Percentiles rank a stretch among this genome's conserved stretches.
These are phyloP conservation scores for Mycena latifolia DNA, from an alignment of 768 basidiomycete species.

Conservation along the genomic window DNA sequence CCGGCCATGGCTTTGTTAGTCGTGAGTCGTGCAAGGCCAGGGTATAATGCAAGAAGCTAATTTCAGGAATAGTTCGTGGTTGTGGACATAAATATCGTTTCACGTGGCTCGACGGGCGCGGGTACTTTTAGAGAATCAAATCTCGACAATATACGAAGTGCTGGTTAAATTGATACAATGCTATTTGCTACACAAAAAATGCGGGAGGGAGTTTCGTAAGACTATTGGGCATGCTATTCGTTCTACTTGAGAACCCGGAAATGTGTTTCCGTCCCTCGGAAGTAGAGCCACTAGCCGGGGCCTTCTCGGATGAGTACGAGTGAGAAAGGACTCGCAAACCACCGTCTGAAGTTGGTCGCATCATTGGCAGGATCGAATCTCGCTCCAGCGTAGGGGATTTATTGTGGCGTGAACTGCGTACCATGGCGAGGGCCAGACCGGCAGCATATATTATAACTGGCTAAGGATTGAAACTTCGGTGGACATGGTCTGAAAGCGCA, in stretches of 20 bases:
- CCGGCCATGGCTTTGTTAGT: conserved; percentile 22
- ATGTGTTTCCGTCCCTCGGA: conserved; percentile 29
- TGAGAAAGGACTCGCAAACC: conserved; percentile 18
- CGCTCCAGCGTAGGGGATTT: conserved; percentile 30
- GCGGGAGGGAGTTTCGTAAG: conserved; percentile 28
- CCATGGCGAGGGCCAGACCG: conserved; percentile 54
- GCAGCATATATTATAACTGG: conserved; percentile 58
- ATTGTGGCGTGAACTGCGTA: conserved; percentile 45
- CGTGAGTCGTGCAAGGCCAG: conserved; percentile 24
- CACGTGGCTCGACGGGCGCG: no score
- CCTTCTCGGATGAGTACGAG: not conserved
- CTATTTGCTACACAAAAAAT: conserved; percentile 32
- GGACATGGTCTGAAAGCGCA: conserved; percentile 12
- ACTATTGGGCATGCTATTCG: conserved; percentile 15
- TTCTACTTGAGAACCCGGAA: conserved; percentile 18
- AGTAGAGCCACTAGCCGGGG: not conserved
- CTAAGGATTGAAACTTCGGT: conserved; percentile 11
- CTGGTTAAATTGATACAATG: conserved; percentile 27
- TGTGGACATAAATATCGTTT: not conserved
- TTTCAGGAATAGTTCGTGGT: not conserved
- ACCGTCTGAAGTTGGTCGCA: conserved; percentile 20
- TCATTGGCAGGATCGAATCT: conserved; percentile 33
- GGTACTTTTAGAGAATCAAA: no score
- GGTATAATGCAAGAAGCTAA: conserved; percentile 22
- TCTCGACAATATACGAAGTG: not conserved